Evolutionary conservation across 2,329 filamentous ascomycete genomes (phyloP).

Genomic region (Pezicula carpinea): DNA sequence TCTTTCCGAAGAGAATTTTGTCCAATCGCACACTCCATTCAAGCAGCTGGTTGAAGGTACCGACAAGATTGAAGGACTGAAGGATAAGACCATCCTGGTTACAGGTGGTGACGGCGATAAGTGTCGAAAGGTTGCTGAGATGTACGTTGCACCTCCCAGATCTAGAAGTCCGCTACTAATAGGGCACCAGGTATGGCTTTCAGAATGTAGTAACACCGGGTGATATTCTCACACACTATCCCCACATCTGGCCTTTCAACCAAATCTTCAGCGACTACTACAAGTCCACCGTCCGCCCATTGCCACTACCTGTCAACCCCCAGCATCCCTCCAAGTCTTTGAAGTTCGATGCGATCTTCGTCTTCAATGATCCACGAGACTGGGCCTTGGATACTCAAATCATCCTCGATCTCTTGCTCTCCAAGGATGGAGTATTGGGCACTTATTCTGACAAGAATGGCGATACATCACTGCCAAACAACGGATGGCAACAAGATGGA

Average conservation of each 20-base stretch:
- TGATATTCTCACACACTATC: slow-evolving; percentile 71
- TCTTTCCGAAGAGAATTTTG: slow-evolving; percentile 65
- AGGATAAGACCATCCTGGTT: slow-evolving; percentile 66
- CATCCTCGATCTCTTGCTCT: slow-evolving; percentile 78
- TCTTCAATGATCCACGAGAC: slow-evolving; percentile 94
- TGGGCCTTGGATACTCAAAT: slow-evolving; percentile 90
- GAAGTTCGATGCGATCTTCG: slow-evolving; percentile 84
- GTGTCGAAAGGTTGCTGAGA: slow-evolving; percentile 59
- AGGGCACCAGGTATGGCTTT: slow-evolving; percentile 59
- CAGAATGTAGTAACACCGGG: slow-evolving; percentile 77
- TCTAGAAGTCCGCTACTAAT: slow-evolving; percentile 5
- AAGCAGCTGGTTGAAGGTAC: slow-evolving; percentile 61
- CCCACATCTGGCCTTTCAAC: slow-evolving; percentile 80
- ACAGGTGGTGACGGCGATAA: slow-evolving; percentile 50
- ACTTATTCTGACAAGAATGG: slow-evolving; percentile 74
- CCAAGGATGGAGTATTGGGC: slow-evolving; percentile 71
- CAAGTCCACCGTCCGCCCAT: slow-evolving; percentile 45
- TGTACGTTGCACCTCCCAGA: slow-evolving; percentile 20
- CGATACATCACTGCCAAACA: slow-evolving; percentile 56
- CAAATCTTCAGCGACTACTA: slow-evolving; percentile 61
- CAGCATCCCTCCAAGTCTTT: slow-evolving; percentile 44
- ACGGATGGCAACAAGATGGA: slow-evolving; percentile 75
- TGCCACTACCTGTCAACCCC: slow-evolving; percentile 45
- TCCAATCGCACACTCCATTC: slow-evolving; percentile 91
- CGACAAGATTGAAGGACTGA: slow-evolving; percentile 45